Conservation (phyloP, 2,329 filamentous ascomycete genomes). For the Keithomyces neogunnii region DNA sequence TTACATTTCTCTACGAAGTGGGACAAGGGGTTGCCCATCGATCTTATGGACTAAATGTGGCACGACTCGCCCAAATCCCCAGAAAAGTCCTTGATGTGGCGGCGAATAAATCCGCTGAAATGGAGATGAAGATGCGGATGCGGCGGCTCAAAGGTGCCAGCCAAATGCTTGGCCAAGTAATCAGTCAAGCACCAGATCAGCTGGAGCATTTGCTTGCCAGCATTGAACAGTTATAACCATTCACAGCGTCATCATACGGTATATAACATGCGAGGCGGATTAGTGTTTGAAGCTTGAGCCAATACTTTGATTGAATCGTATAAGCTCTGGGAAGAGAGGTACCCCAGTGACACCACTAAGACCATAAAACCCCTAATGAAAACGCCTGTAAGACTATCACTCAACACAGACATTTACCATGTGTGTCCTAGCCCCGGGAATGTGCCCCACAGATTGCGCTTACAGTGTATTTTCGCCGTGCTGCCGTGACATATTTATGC, state of each 20-base stretch:
- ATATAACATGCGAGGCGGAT: neutral
- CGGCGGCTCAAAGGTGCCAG: slow-evolving; percentile 49
- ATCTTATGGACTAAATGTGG: slow-evolving; percentile 91
- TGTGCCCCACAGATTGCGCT: neutral
- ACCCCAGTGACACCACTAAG: neutral
- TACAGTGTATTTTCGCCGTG: neutral
- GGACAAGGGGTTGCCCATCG: slow-evolving; percentile 86
- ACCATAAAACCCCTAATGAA: neutral
- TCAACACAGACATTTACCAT: neutral
- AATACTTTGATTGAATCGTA: neutral
- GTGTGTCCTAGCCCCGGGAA: neutral
- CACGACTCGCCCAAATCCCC: slow-evolving; percentile 74
- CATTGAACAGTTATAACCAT: slow-evolving; percentile 49
- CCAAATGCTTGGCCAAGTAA: slow-evolving; percentile 32
- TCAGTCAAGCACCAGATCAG: slow-evolving; percentile 29
- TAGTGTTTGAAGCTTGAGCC: slow-evolving; percentile 1
- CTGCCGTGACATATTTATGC: neutral
- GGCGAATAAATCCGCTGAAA: slow-evolving; percentile 64
- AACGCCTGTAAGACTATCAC: neutral
- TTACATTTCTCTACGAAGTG: slow-evolving; percentile 93
- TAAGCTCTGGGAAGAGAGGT: neutral
- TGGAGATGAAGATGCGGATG: slow-evolving; percentile 65
- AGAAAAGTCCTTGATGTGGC: slow-evolving; percentile 70
- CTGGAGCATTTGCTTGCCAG: slow-evolving; percentile 45
- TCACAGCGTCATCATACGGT: neutral